Conservation (phyloP, 495 filamentous ascomycete genomes). For the Astrocystis sublimbata region DNA sequence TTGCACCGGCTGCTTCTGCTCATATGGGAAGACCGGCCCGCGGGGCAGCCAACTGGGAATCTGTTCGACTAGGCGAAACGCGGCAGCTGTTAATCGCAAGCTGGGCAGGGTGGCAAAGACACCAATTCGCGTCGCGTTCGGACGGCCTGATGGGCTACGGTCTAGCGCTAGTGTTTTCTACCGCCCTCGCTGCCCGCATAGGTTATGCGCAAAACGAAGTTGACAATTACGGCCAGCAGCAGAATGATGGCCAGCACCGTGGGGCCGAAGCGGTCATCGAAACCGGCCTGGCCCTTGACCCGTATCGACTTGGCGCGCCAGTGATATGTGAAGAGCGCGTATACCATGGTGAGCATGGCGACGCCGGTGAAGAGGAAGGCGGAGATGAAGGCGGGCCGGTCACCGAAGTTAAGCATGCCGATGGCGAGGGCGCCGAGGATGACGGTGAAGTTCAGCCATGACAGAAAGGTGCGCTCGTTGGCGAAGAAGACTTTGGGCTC, state of each 20-base stretch:
- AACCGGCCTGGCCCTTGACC: conserved; percentile 86
- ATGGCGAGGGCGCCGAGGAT: conserved; percentile 94
- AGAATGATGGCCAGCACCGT: conserved; percentile 84
- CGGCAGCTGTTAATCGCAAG: background rate
- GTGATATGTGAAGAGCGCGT: conserved; percentile 92
- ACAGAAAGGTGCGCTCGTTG: conserved; percentile 98
- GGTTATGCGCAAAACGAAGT: conserved; percentile 84
- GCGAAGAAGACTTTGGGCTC: conserved; percentile 99
- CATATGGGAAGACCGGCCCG: background rate
- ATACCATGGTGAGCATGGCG: conserved; percentile 93
- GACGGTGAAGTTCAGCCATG: conserved; percentile 99
- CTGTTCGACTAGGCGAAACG: background rate
- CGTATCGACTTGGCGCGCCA: conserved; percentile 95
- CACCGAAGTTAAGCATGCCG: conserved; percentile 97
- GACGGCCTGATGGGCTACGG: background rate
- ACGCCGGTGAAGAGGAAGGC: conserved; percentile 92
- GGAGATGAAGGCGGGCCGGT: conserved; percentile 86
- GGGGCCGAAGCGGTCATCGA: conserved; percentile 93
- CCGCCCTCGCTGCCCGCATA: conserved; percentile 44
- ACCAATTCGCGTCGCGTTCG: background rate
- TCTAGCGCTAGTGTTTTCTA: conserved; percentile 30
- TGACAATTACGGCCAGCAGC: conserved; percentile 83
- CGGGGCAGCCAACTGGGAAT: background rate
- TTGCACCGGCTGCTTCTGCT: background rate
- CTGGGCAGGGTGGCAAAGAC: background rate